Base-by-base conservation (phyloP, 345 rosid species). In the Moricandia arvensis region DNA sequence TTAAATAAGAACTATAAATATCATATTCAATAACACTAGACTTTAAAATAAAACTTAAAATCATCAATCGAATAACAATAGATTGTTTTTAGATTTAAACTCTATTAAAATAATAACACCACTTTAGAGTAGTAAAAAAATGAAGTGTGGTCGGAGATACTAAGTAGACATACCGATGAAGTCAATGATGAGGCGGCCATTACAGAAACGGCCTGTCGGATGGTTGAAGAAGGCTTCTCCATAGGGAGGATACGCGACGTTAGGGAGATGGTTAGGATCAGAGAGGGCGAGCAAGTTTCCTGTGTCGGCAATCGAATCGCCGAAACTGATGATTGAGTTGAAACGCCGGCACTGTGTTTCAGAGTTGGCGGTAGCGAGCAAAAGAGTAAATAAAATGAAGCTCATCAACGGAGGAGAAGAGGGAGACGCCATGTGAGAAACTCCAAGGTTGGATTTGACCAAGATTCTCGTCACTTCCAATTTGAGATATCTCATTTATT, bases 241-340 rank as follows among this genome's bases (percentile, higher is more conserved):
- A 7, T 87, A 81, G 0, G 89, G 91, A 0, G 84, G 82, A 18
- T 74, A 78, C 26, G 69, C 81, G 5, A 6, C 29, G 1, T n/a
- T 31, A 26, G 80, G 73, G 3, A 63, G 76, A 0, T 26, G 8
- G 49, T 58, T 59, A 11, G 9, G 55, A 15, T 4, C 37, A 34
- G 81, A 67, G 63, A 82, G 66, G 17, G 33, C 61, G 9, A 76
- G 4, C 33, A 65, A 54, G 86, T 84, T 85, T 4, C 89, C 91
- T 0, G 87, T 86, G 54, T 85, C 91, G 16, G 87, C 79, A 31
- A 81, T 26, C 1, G 91, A 87, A 74, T 87, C 89, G 1, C 89
- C 91, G 59, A 87, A 85, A 79, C 89, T 84, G 73, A 87, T 73
- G 74, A 87, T 78, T 13, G 89, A 81, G 9, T 43, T 0, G 68